Conservation (phyloP, 768 basidiomycete species). For the Daedaleopsis sinensis region DNA sequence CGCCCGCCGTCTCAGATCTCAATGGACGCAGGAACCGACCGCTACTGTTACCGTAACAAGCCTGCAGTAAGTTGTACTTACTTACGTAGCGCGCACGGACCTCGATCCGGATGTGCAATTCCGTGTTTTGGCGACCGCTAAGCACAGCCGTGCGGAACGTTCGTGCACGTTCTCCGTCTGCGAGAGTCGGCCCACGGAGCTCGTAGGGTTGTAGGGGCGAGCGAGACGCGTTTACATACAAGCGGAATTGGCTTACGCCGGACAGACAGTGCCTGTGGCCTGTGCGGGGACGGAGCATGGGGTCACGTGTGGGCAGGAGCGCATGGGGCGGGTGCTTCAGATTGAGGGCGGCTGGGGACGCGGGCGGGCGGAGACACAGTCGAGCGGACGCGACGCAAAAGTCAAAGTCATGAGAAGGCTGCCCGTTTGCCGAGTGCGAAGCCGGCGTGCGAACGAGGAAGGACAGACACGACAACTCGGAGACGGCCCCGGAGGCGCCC, state of each 20-base stretch:
- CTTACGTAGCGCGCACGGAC: too few relatives aligned
- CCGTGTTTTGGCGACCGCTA: not conserved
- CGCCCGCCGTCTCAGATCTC: too few relatives aligned
- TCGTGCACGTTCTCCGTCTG: constrained; percentile 1
- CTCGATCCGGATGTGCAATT: constrained; percentile 12
- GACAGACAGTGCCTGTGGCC: not conserved
- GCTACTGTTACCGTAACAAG: too few relatives aligned
- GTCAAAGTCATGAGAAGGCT: constrained; percentile 9
- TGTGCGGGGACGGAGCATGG: not conserved
- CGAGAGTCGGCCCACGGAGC: not conserved
- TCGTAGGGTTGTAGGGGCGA: too few relatives aligned
- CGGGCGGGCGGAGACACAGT: not conserved
- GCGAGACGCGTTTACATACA: not conserved
- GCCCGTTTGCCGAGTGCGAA: constrained; percentile 2
- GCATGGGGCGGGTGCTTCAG: not conserved
- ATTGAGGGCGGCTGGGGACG: not conserved
- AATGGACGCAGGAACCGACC: constrained; percentile 2
- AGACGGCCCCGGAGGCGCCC: constrained; percentile 16
- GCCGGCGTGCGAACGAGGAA: constrained; percentile 12
- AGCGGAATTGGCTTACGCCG: not conserved
- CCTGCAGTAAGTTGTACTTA: too few relatives aligned
- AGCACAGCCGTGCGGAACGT: constrained; percentile 5
- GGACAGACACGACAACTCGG: constrained; percentile 4
- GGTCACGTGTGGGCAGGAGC: not conserved
- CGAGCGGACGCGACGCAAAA: constrained; percentile 12